A percentile compares a stretch with the other conserved stretches of the same genome.
Evolutionary conservation across 1,284 basidiomycete genomes (phyloP).

Genomic region (Pseudozyma sp.): DNA sequence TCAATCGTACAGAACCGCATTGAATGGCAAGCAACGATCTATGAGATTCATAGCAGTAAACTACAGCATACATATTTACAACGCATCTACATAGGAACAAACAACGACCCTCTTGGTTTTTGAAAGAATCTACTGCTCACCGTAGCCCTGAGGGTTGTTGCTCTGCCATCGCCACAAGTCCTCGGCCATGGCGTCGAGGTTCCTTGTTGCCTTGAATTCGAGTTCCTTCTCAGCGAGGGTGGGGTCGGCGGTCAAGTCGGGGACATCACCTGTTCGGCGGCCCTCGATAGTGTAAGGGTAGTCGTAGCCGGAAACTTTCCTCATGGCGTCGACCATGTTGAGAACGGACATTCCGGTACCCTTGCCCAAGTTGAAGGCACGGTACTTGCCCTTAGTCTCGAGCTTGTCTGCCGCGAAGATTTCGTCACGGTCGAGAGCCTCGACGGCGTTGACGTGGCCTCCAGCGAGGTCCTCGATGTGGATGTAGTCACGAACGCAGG

Average conservation of each 20-base stretch:
- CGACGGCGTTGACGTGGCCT: conserved; percentile 91
- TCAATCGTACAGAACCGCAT: neutral
- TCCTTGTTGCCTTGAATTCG: conserved; percentile 82
- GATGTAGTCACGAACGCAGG: conserved; percentile 84
- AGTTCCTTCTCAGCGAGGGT: conserved; percentile 91
- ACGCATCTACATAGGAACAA: neutral
- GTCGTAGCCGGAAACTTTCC: conserved; percentile 88
- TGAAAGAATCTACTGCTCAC: conserved; percentile 31
- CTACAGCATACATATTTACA: neutral
- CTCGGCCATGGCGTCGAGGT: conserved; percentile 61
- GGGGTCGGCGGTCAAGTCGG: conserved; percentile 95
- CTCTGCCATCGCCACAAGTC: conserved; percentile 69
- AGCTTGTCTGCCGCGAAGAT: conserved; percentile 69
- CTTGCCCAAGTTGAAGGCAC: conserved; percentile 96
- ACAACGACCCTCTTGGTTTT: neutral
- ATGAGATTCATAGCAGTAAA: neutral
- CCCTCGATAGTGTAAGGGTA: conserved; percentile 82
- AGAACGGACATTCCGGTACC: conserved; percentile 92
- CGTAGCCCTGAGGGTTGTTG: conserved; percentile 70
- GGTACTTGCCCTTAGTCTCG: conserved; percentile 74
- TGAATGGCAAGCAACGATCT: neutral
- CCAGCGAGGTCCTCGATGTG: conserved; percentile 95
- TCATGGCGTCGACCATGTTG: conserved; percentile 95
- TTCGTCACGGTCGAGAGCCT: conserved; percentile 80
- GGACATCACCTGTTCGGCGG: conserved; percentile 90